A percentile compares a stretch with the other conserved stretches of the same genome.
Conservation (phyloP, 768 basidiomycete species). For the Hygrophorus pudorinus region DNA sequence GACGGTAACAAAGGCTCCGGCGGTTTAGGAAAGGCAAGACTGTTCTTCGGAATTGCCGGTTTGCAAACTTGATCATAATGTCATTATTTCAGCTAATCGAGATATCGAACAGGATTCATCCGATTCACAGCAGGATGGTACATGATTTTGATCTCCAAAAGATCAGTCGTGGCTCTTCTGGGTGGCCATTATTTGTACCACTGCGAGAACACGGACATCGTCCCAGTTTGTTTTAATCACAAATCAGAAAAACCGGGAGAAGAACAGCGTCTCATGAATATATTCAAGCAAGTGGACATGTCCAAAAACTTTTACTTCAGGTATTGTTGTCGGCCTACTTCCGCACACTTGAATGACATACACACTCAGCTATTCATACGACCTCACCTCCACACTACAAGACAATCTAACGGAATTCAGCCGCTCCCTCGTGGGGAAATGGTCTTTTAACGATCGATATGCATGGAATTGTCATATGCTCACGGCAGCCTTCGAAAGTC, state of each 20-base stretch:
- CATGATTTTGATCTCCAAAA: conserved; percentile 82
- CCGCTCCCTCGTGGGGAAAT: conserved; percentile 33
- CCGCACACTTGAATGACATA: conserved; percentile 5
- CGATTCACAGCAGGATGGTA: conserved; percentile 95
- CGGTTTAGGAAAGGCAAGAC: conserved; percentile 69
- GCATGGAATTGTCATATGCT: conserved; percentile 95
- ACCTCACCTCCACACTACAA: conserved; percentile 92
- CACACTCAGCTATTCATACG: conserved; percentile 77
- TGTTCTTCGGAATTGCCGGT: conserved; percentile 83
- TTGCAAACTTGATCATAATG: conserved; percentile 9
- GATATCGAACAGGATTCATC: conserved; percentile 67
- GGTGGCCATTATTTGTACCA: conserved; percentile 97
- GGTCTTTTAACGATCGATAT: conserved; percentile 78
- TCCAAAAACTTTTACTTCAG: conserved; percentile 99
- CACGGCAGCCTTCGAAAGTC: conserved; percentile 48
- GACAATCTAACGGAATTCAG: conserved; percentile 67
- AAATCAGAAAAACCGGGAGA: conserved; percentile 83
- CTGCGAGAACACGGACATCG: conserved; percentile 82
- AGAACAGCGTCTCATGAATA: conserved; percentile 78
- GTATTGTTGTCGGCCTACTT: conserved; percentile 24
- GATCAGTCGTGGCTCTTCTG: conserved; percentile 85
- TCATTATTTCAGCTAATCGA: background rate
- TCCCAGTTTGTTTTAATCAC: conserved; percentile 68
- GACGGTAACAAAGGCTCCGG: conserved; percentile 88
- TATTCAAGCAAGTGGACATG: conserved; percentile 96